Conservation (phyloP, 106 monocot genomes). For the Apostasia shenzhenica region DNA sequence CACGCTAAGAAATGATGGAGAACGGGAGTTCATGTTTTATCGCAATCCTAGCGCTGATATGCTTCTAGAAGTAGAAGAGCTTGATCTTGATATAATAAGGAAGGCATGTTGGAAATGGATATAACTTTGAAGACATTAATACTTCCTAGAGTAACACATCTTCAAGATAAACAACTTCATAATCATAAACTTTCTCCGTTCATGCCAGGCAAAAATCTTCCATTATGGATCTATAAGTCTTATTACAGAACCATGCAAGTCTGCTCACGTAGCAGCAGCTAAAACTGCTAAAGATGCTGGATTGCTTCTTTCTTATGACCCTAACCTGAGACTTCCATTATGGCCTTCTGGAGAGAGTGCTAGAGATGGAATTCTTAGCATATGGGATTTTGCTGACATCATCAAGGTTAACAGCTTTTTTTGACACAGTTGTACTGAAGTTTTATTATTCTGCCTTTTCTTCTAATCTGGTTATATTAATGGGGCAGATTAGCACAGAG, state of each 20-base stretch:
- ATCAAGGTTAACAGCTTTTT: conserved; percentile 60
- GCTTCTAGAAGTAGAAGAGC: conserved; percentile 87
- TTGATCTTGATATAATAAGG: conserved; percentile 80
- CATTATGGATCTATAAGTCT: conserved; percentile 98
- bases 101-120: conserved; percentile 34
- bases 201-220: conserved; percentile 80
- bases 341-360: conserved; percentile 92
- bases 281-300: conserved; percentile 91
- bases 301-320: conserved; percentile 89
- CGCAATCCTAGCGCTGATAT: conserved; percentile 99
- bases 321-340: conserved; percentile 87
- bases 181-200: not conserved
- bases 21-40: conserved; percentile 98
- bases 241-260: conserved; percentile 95
- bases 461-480: conserved; percentile 3
- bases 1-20: conserved; percentile 80
- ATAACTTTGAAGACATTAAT: not conserved
- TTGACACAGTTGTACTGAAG: not conserved
- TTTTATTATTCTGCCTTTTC: not conserved
- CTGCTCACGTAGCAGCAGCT: conserved; percentile 80
- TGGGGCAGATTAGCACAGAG: conserved; percentile 83
- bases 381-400: conserved; percentile 92
- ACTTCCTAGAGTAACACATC: not conserved
- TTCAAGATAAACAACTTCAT: not conserved
- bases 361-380: conserved; percentile 90